Evolutionary conservation across 1,284 basidiomycete genomes (phyloP).

Genomic region (Fomitopsis betulina): DNA sequence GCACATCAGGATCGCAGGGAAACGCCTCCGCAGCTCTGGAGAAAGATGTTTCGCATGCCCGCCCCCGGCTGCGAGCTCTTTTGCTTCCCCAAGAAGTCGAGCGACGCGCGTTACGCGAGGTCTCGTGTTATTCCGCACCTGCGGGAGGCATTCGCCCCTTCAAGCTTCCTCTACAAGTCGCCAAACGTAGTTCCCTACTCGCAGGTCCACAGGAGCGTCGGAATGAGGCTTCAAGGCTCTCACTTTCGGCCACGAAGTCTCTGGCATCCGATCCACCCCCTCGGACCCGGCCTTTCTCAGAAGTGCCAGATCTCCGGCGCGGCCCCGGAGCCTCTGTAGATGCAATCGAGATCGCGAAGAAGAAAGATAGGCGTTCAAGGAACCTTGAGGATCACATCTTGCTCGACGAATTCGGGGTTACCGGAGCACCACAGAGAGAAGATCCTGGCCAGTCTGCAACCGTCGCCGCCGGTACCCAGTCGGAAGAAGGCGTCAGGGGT

Average conservation of each 20-base stretch:
- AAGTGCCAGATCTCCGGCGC: neutral
- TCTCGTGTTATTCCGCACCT: constrained; percentile 2
- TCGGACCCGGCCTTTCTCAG: neutral
- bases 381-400: constrained; percentile 17
- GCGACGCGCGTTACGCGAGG: constrained; percentile 3
- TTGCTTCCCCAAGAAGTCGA: constrained; percentile 18
- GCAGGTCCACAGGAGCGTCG: too few relatives aligned
- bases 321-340: neutral
- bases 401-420: constrained; percentile 11
- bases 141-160: constrained; percentile 12
- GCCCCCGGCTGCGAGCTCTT: constrained; percentile 13
- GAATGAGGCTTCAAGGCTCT: neutral
- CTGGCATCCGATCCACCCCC: neutral
- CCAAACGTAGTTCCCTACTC: neutral
- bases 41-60: neutral
- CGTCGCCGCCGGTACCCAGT: neutral
- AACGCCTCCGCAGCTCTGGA: neutral
- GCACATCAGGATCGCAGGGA: neutral
- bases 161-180: constrained; percentile 15
- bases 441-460: neutral
- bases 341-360: neutral
- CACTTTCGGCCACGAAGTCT: neutral
- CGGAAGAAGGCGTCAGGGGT: neutral
- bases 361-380: constrained; percentile 5
- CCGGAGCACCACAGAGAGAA: neutral